These are phyloP conservation scores for Globisporangium abappressorium DNA, from an alignment of 352 stramenopile genomes.

Conservation along the genomic window DNA sequence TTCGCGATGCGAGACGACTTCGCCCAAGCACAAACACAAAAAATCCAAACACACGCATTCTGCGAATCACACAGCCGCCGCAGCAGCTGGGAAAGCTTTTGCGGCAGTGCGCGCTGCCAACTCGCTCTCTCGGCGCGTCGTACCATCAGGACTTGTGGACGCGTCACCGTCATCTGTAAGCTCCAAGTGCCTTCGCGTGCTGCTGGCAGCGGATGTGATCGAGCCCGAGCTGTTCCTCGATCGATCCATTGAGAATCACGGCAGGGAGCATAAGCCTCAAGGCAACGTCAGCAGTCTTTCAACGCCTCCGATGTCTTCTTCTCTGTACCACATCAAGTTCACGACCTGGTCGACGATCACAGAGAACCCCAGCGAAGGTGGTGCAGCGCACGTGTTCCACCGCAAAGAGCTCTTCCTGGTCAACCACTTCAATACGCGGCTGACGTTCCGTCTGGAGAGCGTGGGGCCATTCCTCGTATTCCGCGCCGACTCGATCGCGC, in stretches of 20 bases:
- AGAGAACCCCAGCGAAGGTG: conserved; percentile 6
- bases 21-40: conserved; percentile 4
- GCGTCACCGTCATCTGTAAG: conserved; percentile 22
- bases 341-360: conserved; percentile 70
- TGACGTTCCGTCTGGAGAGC: conserved; percentile 73
- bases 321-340: conserved; percentile 58
- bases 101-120: conserved; percentile 68
- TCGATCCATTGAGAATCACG: conserved; percentile 18
- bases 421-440: conserved; percentile 51
- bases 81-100: conserved; percentile 64
- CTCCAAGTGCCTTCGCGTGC: conserved; percentile 53
- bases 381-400: conserved; percentile 40
- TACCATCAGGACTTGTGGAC: not conserved
- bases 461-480: conserved; percentile 59
- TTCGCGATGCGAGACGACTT: conserved; percentile 12
- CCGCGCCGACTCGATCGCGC: conserved; percentile 60
- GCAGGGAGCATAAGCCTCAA: too few relatives aligned
- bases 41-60: not conserved
- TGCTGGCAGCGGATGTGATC: conserved; percentile 59
- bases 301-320: not conserved
- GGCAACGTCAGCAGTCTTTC: not conserved
- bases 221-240: conserved; percentile 66
- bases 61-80: not conserved
- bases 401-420: conserved; percentile 48
- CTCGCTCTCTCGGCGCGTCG: conserved; percentile 30